Conservation (phyloP, 306 rosid genomes). For the Amphicarpaea edgeworthii region DNA sequence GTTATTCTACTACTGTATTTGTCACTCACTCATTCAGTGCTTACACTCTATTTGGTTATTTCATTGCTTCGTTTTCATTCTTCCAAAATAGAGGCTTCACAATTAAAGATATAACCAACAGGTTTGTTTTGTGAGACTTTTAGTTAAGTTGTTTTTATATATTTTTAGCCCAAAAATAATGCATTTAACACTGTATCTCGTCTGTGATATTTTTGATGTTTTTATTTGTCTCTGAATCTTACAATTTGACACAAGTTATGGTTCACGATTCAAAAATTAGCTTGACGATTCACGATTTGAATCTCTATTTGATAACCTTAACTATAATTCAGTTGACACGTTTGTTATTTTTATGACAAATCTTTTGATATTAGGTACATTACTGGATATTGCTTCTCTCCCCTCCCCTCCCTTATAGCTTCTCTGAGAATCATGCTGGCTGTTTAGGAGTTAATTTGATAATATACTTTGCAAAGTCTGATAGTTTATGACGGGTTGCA, state of each 20-base stretch:
- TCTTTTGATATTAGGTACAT: constrained; percentile 21
- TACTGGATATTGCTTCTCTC: not conserved
- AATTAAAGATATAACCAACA: not conserved
- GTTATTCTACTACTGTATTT: not conserved
- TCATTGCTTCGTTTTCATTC: not conserved
- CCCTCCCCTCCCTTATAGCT: not conserved
- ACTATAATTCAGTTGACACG: constrained; percentile 27
- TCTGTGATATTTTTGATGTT: not conserved
- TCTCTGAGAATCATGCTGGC: constrained; percentile 6
- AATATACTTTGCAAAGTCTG: not conserved
- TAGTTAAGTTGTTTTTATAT: not conserved
- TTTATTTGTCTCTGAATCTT: not conserved
- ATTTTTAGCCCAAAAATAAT: not conserved
- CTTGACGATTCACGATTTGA: not conserved
- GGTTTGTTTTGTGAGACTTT: not conserved
- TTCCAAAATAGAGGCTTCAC: not conserved
- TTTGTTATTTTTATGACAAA: constrained; percentile 28
- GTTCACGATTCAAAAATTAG: not conserved
- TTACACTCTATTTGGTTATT: not conserved
- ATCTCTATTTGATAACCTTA: not conserved
- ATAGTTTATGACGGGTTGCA: not conserved
- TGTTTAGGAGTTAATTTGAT: constrained; percentile 24
- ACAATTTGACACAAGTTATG: not conserved
- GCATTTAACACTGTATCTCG: not conserved
- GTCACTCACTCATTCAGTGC: not conserved